A percentile compares a stretch with the other conserved stretches of the same genome.
Evolutionary conservation across 176 grass and related monocot genomes (phyloP).

Genomic region (Bolboschoenus planiculmis): DNA sequence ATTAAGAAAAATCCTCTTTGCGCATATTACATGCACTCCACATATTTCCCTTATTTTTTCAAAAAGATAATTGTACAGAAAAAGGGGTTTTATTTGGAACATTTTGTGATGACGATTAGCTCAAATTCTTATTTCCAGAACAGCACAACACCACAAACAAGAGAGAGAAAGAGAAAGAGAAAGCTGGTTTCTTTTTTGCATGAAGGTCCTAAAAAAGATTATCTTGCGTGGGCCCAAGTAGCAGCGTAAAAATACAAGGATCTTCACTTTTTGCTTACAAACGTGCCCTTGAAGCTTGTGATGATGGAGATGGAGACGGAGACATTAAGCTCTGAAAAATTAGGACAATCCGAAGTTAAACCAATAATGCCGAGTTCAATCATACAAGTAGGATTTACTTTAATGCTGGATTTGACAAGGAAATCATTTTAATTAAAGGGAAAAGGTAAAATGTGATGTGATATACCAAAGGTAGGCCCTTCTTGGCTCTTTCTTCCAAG

Average conservation of each 20-base stretch:
- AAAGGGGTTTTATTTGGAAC: not conserved
- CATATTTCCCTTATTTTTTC: not conserved
- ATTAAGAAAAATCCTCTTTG: not conserved
- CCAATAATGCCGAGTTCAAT: not conserved
- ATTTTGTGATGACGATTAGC: not conserved
- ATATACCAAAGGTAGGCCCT: slow-evolving; percentile 50
- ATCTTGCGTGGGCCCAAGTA: not conserved
- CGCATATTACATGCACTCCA: not conserved
- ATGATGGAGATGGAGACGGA: not conserved
- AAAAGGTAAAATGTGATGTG: not conserved
- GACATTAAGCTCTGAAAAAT: slow-evolving; percentile 18
- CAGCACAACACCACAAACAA: not conserved
- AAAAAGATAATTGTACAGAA: slow-evolving; percentile 14
- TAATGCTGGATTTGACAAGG: not conserved
- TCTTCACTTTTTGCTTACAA: not conserved
- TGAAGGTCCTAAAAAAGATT: not conserved
- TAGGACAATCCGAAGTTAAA: not conserved
- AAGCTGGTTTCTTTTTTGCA: not conserved
- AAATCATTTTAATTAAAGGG: not conserved
- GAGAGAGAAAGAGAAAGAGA: too few species aligned
- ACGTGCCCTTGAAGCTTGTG: slow-evolving; percentile 19
- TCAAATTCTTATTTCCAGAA: slow-evolving; percentile 4
- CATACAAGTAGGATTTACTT: not conserved
- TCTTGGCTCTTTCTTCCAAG: slow-evolving; percentile 67
- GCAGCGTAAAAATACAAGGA: not conserved